Evolutionary conservation across 164 flowering plant species (phyloP), one percentile per base, ranked within the genome.

Genomic region (Aristolochia californica): DNA sequence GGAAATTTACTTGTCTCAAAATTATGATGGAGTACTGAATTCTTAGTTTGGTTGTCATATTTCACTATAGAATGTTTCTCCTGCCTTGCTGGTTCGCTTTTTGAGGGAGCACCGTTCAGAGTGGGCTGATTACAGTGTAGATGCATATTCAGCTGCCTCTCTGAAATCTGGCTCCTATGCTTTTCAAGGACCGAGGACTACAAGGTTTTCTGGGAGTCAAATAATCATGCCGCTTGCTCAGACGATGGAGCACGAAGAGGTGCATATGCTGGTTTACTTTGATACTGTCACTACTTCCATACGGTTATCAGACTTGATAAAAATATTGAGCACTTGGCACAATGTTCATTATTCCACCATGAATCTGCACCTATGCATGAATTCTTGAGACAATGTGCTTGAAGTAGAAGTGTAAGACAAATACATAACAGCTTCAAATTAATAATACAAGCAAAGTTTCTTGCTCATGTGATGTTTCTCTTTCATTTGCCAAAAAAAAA

Each of bases 21-120:
- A 34, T 34, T 34, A 34, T 8, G 10, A 34, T 34, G 40, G 40
- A 0, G 4, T 34, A 34, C 10, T 34, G 40, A 7, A 34, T 34
- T 34, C 40, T 34, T 34, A 34, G 40, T 34, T 34, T 34, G 40
- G 40, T 34, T 34, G 40, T 34, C 40, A 34, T 8, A 34, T 59
- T 24, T 40, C 20, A 23, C 57, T 34, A 55, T 75, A 91, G 97
- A 85, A 87, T 78, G 88, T 87, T 22, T 84, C 89, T 53, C 74
- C 96, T 48, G 95, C 88, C 4, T 77, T 84, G 48, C 70, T 91
- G 61, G 79, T 91, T 57, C 96, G 90, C 10, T 91, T 88, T 58
- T 64, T 91, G 59, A 78, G 98, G 66, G 98, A 91, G 72, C 96
- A 84, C 45, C 93, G 98, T 3, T 88, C 98, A 15, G 98, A 91